A percentile compares a stretch with the other conserved stretches of the same genome.
phyloP scores from a whole-genome alignment of 768 basidiomycete genomes.

The Termitomyces eurrhizus region DNA sequence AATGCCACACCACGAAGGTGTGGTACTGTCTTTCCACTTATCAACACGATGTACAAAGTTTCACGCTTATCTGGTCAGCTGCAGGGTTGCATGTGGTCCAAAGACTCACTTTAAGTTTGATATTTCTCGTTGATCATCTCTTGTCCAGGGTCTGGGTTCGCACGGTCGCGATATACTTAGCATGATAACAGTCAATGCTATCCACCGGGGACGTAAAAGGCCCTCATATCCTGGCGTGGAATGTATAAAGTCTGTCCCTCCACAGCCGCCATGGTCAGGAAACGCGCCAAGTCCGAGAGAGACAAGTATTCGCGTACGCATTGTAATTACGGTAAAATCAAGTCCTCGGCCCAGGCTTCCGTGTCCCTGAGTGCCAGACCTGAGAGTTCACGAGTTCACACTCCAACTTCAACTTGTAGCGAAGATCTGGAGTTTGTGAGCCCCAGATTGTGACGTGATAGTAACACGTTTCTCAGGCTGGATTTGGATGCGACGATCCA shows the following conservation, averaged over 20 bases:
- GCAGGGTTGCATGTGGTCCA: not conserved
- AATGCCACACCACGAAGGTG: slow-evolving; percentile 64
- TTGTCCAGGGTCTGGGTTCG: slow-evolving; percentile 54
- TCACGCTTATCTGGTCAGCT: slow-evolving; percentile 30
- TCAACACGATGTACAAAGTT: slow-evolving; percentile 28
- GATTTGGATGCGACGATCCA: too few relatives aligned
- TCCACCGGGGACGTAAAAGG: slow-evolving; percentile 69
- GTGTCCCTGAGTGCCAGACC: slow-evolving; percentile 44
- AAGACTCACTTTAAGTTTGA: too few relatives aligned
- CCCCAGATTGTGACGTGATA: too few relatives aligned
- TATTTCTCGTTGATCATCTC: too few relatives aligned
- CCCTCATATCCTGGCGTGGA: slow-evolving; percentile 69
- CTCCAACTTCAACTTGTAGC: slow-evolving; percentile 39
- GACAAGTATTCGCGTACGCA: not conserved
- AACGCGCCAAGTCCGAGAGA: not conserved
- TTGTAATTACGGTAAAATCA: not conserved
- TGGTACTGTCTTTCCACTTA: slow-evolving; percentile 41
- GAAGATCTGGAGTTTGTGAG: not conserved
- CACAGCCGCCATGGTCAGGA: not conserved
- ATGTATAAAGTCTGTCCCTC: slow-evolving; percentile 76
- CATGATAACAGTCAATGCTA: slow-evolving; percentile 64
- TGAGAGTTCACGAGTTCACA: slow-evolving; percentile 54
- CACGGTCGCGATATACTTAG: slow-evolving; percentile 57
- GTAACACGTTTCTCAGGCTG: too few relatives aligned
- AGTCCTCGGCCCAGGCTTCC: not conserved